Evolutionary conservation across 2,329 filamentous ascomycete species (phyloP).

Genomic region (Ramularia collo-cygni): DNA sequence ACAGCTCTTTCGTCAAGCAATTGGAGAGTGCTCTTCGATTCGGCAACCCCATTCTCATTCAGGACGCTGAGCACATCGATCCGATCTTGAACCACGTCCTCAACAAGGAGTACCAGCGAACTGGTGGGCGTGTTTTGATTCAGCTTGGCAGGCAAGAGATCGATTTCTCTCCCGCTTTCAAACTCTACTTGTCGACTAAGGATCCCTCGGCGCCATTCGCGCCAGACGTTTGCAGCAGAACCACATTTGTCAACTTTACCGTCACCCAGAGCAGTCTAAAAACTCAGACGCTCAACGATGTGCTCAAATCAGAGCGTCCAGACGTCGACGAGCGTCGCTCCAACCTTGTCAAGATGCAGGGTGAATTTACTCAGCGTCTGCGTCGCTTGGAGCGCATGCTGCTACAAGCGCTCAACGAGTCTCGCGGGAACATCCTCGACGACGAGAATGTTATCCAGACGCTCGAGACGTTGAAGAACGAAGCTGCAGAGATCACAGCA

Average conservation of each 20-base stretch:
- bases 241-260: slow-evolving; percentile 98
- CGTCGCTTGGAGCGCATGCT: slow-evolving; percentile 91
- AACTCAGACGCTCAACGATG: slow-evolving; percentile 94
- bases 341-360: slow-evolving; percentile 97
- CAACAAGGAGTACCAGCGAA: slow-evolving; percentile 99
- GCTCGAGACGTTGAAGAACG: slow-evolving; percentile 93
- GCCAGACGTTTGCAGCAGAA: slow-evolving; percentile 94
- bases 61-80: slow-evolving; percentile 94
- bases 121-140: slow-evolving; percentile 93
- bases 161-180: slow-evolving; percentile 96
- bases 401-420: slow-evolving; percentile 92
- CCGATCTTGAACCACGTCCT: slow-evolving; percentile 96
- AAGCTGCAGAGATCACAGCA: slow-evolving; percentile 88
- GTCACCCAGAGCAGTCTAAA: slow-evolving; percentile 98
- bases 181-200: slow-evolving; percentile 86
- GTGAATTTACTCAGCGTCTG: slow-evolving; percentile 97
- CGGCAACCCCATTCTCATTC: slow-evolving; percentile 96
- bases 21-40: slow-evolving; percentile 94
- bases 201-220: slow-evolving; percentile 95
- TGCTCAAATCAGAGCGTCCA: slow-evolving; percentile 92
- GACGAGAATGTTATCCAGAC: slow-evolving; percentile 98
- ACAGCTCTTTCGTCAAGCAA: slow-evolving; percentile 97
- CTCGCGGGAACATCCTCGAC: slow-evolving; percentile 93
- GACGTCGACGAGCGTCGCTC: slow-evolving; percentile 95
- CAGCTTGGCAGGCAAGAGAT: slow-evolving; percentile 98